phyloP scores from a whole-genome alignment of 331 rosid genomes.

The Pyracantha coccinea region DNA sequence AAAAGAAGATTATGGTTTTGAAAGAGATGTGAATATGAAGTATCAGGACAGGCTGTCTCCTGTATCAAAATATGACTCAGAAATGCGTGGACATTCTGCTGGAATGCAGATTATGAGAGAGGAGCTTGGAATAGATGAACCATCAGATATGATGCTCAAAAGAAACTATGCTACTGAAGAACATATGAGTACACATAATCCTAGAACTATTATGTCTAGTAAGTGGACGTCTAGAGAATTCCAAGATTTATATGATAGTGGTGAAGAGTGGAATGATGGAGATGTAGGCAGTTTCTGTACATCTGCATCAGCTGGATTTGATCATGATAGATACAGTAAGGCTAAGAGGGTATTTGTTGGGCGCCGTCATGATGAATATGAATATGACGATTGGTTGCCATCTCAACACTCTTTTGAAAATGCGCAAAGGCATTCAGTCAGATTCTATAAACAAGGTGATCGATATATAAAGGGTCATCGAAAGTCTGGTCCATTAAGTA shows the following conservation, averaged over 20 bases:
- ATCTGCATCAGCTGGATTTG: conserved; percentile 37
- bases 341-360: conserved; percentile 33
- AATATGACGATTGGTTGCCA: conserved; percentile 40
- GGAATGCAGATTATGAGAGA: conserved; percentile 41
- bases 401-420: conserved; percentile 35
- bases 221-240: conserved; percentile 40
- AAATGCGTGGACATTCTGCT: conserved; percentile 32
- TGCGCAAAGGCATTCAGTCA: conserved; percentile 28
- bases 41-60: conserved; percentile 51
- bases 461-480: conserved; percentile 41
- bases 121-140: conserved; percentile 34
- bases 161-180: conserved; percentile 49
- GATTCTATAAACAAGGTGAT: conserved; percentile 34
- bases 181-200: conserved; percentile 25
- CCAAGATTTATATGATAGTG: conserved; percentile 40
- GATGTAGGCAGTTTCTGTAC: conserved; percentile 34
- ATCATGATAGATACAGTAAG: conserved; percentile 36
- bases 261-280: conserved; percentile 61
- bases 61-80: conserved; percentile 38
- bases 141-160: conserved; percentile 40
- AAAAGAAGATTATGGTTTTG: conserved; percentile 52
- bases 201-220: conserved; percentile 34
- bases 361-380: conserved; percentile 30
- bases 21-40: conserved; percentile 44
- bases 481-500: conserved; percentile 48